Conservation (phyloP, 2,329 filamentous ascomycete species). For the Aspergillus aculeatus region DNA sequence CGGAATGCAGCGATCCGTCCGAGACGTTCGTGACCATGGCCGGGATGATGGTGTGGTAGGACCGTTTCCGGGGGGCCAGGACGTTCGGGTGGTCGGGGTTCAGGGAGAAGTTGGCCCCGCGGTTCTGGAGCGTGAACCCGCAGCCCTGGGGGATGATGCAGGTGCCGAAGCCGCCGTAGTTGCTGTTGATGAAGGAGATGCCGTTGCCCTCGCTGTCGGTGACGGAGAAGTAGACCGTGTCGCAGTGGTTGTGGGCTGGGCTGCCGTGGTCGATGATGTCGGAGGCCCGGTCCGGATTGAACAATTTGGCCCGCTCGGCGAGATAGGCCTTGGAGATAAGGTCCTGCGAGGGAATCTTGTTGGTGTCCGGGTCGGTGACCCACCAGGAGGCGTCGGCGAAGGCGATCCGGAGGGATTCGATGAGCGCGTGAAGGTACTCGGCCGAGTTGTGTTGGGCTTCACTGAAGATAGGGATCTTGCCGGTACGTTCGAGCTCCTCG, state of each 20-base stretch:
- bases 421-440: slow-evolving; percentile 77
- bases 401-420: slow-evolving; percentile 83
- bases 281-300: slow-evolving; percentile 54
- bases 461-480: slow-evolving; percentile 70
- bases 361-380: slow-evolving; percentile 76
- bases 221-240: slow-evolving; percentile 91
- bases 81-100: slow-evolving; percentile 70
- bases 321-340: slow-evolving; percentile 75
- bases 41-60: slow-evolving; percentile 97
- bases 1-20: slow-evolving; percentile 74
- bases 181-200: slow-evolving; percentile 95
- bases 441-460: slow-evolving; percentile 76
- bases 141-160: slow-evolving; percentile 79
- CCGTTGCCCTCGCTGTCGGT: slow-evolving; percentile 82
- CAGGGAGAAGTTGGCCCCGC: slow-evolving; percentile 82
- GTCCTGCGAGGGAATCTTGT: slow-evolving; percentile 65
- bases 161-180: slow-evolving; percentile 83
- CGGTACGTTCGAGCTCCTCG: slow-evolving; percentile 74
- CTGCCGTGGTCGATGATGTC: slow-evolving; percentile 67
- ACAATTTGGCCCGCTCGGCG: slow-evolving; percentile 64
- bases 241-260: slow-evolving; percentile 79
- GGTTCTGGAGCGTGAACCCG: slow-evolving; percentile 93
- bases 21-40: slow-evolving; percentile 77
- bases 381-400: slow-evolving; percentile 92
- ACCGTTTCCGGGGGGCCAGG: slow-evolving; percentile 77